These are phyloP conservation scores for Tilletia indica DNA, from an alignment of 1,284 basidiomycete genomes.

Conservation along the genomic window DNA sequence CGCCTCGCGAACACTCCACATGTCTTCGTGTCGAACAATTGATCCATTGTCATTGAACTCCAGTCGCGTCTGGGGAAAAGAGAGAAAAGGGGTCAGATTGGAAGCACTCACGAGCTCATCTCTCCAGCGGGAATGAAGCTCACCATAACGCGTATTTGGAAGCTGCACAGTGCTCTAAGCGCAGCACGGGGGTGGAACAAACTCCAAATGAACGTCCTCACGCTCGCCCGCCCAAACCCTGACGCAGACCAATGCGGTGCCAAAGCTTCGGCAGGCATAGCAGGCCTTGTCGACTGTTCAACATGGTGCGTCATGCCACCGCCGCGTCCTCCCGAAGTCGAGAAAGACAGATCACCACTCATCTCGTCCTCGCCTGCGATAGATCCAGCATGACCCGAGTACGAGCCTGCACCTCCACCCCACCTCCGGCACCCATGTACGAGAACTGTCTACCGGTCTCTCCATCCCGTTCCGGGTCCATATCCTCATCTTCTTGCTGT, in stretches of 20 bases:
- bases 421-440: background rate
- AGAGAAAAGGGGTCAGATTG: background rate
- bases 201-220: conserved; percentile 44
- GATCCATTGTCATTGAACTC: conserved; percentile 56
- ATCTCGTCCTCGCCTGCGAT: conserved; percentile 10
- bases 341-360: conserved; percentile 2
- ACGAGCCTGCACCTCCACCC: background rate
- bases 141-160: conserved; percentile 49
- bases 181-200: conserved; percentile 44
- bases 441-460: conserved; percentile 8
- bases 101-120: background rate
- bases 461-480: conserved; percentile 11
- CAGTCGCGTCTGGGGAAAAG: conserved; percentile 35
- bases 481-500: background rate
- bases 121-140: background rate
- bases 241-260: conserved; percentile 48
- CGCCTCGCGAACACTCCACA: conserved; percentile 53
- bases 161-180: conserved; percentile 45
- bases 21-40: conserved; percentile 54
- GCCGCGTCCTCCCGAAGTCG: background rate
- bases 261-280: conserved; percentile 46
- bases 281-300: conserved; percentile 22
- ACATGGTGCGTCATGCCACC: background rate
- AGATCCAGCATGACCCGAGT: conserved; percentile 12
- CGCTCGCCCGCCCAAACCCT: conserved; percentile 43